A percentile compares a stretch with the other conserved stretches of the same genome.
Evolutionary conservation across 345 rosid species (phyloP).

Genomic region (Chamaenerion angustifolium): DNA sequence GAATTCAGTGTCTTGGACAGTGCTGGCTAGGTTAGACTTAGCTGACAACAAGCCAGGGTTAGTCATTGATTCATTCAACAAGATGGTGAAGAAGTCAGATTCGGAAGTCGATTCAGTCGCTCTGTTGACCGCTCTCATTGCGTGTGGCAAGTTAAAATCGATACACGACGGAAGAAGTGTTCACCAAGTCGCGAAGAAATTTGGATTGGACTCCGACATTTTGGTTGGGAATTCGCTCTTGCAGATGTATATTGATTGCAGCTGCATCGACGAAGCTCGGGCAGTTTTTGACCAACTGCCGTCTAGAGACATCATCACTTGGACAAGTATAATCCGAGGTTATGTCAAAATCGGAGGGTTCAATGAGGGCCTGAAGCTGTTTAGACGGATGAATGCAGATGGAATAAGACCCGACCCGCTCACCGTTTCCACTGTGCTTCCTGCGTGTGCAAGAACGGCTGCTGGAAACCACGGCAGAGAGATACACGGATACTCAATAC

Average conservation of each 20-base stretch:
- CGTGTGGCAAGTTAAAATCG: slow-evolving; percentile 26
- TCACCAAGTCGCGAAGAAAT: slow-evolving; percentile 22
- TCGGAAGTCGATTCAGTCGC: slow-evolving; percentile 23
- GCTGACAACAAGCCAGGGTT: slow-evolving; percentile 17
- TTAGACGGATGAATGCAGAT: slow-evolving; percentile 23
- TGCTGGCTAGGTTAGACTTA: slow-evolving; percentile 26
- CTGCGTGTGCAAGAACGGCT: slow-evolving; percentile 38
- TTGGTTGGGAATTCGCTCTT: slow-evolving; percentile 33
- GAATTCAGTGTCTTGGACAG: slow-evolving; percentile 33
- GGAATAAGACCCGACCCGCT: slow-evolving; percentile 28
- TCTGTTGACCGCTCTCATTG: slow-evolving; percentile 22
- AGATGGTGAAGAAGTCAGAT: slow-evolving; percentile 18
- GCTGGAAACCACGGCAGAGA: slow-evolving; percentile 37
- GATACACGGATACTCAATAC: slow-evolving; percentile 33
- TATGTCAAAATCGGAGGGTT: slow-evolving; percentile 32
- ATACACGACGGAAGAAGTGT: slow-evolving; percentile 25
- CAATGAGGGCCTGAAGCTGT: slow-evolving; percentile 33
- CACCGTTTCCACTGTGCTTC: slow-evolving; percentile 23
- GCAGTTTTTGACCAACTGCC: slow-evolving; percentile 26
- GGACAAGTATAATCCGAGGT: slow-evolving; percentile 30
- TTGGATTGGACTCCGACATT: slow-evolving; percentile 28
- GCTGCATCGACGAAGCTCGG: slow-evolving; percentile 19
- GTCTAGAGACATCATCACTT: slow-evolving; percentile 29
- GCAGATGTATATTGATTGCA: slow-evolving; percentile 35
- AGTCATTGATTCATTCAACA: slow-evolving; percentile 22